Percentiles rank a stretch among this genome's conserved stretches.
Conservation (phyloP, 305 asterid genomes). For the Fraxinus dipetala region DNA sequence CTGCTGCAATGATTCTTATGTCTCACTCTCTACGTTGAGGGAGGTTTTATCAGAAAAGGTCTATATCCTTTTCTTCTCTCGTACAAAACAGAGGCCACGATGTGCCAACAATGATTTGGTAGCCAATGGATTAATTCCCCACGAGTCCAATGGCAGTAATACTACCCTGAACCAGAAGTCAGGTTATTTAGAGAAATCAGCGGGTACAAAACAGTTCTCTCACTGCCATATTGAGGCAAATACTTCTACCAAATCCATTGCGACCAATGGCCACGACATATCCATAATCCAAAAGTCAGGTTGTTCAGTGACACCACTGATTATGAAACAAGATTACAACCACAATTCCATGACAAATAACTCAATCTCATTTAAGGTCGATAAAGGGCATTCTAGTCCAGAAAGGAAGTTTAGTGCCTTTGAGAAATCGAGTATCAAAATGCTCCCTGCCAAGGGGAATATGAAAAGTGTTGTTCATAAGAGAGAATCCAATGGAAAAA, state of each 20-base stretch:
- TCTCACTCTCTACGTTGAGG: constrained; percentile 63
- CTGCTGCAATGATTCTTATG: constrained; percentile 93
- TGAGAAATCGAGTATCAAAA: constrained; percentile 37
- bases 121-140: constrained; percentile 54
- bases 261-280: constrained; percentile 30
- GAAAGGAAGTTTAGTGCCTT: constrained; percentile 28
- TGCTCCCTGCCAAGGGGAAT: constrained; percentile 44
- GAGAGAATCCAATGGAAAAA: constrained; percentile 42
- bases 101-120: constrained; percentile 21
- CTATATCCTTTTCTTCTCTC: constrained; percentile 87
- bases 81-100: constrained; percentile 75
- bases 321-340: constrained; percentile 26
- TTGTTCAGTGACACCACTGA: constrained; percentile 30
- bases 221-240: constrained; percentile 33
- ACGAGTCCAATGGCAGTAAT: constrained; percentile 54
- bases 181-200: constrained; percentile 38
- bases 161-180: constrained; percentile 35
- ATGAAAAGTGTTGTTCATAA: constrained; percentile 37
- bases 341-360: constrained; percentile 28
- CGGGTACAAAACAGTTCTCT: constrained; percentile 26
- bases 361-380: constrained; percentile 30
- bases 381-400: constrained; percentile 38
- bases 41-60: constrained; percentile 93
- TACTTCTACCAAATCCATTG: constrained; percentile 25
- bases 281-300: constrained; percentile 30